Percentiles rank a stretch among this genome's conserved stretches.
Evolutionary conservation across 2,329 filamentous ascomycete genomes (phyloP).

Genomic region (Juglanconis juglandina): DNA sequence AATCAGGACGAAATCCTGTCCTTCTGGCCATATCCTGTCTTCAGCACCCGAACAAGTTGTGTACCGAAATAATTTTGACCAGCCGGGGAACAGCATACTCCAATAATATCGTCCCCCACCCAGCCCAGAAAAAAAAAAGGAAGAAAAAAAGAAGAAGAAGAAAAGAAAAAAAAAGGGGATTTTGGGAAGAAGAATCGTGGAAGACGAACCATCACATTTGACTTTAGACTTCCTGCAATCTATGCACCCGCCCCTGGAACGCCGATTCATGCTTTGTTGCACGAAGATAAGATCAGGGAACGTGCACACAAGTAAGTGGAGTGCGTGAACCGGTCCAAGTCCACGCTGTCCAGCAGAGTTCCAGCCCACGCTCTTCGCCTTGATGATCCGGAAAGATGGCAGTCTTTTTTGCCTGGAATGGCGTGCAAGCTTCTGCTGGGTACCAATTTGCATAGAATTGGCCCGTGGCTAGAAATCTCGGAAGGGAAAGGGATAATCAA

Average conservation of each 20-base stretch:
- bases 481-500: too few species aligned
- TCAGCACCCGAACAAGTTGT: too few species aligned
- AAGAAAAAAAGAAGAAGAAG: neutral
- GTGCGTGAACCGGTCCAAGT: neutral
- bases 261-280: conserved; percentile 4
- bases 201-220: conserved; percentile 10
- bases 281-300: neutral
- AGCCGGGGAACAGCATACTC: too few species aligned
- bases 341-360: neutral
- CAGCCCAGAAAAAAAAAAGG: neutral
- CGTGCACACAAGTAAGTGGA: neutral
- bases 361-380: too few species aligned
- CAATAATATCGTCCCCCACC: too few species aligned
- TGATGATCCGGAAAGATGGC: too few species aligned
- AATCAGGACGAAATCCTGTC: neutral
- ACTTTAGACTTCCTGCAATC: conserved; percentile 9
- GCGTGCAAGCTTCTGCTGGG: too few species aligned
- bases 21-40: too few species aligned
- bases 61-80: too few species aligned
- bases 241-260: conserved; percentile 9
- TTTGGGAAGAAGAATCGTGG: neutral
- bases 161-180: neutral
- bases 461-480: too few species aligned
- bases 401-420: too few species aligned
- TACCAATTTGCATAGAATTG: too few species aligned